Evolutionary conservation across 169 alveolate species (phyloP), one percentile per base, ranked within the genome.

Genomic region (Plasmodium yoelii): DNA sequence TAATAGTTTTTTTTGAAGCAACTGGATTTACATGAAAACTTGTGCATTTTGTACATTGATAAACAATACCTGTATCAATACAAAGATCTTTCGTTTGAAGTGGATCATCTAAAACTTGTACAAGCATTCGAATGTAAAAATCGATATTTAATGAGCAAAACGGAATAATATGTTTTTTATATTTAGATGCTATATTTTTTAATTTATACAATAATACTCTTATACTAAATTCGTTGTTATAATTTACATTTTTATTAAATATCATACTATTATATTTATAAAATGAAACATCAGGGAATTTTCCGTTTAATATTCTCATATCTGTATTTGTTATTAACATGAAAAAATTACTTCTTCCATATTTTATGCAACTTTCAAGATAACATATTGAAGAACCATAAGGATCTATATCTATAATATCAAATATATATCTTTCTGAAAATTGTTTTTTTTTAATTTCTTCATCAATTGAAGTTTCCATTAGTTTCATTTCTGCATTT

Each of bases 231-330:
- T 98, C 99, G 71, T 97, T 98, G 88, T 98, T 96, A 74, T 95
- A 96, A 15, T 94, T 87, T 47, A 94, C 94, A 82, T 96, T 97
- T 71, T 94, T 88, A 63, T 98, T 96, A 67, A 93, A 86, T 69
- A 86, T 70, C 87, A 95, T 91, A 18, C 98, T 97, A 55, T 98
- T 98, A 73, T 98, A 98, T 88, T 97, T 97, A 90, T 98, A 98
- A 92, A 97, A 98, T 13, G 98, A 94, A 5, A 97, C 98, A 55
- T 96, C 97, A 0, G 99, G 99, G 57, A 90, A 94, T 82, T 97
- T 95, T n/a, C 99, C 98, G 88, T 99, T 97, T 49, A 98, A 93
- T 10, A 97, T 97, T n/a, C 99, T 97, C 99, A 97, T 97, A 89
- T 98, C 99, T n/a, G 99, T 98, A 56, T 97, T 95, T 1, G 99